Conservation (phyloP, 164 flowering plant species). For the Sedum album region DNA sequence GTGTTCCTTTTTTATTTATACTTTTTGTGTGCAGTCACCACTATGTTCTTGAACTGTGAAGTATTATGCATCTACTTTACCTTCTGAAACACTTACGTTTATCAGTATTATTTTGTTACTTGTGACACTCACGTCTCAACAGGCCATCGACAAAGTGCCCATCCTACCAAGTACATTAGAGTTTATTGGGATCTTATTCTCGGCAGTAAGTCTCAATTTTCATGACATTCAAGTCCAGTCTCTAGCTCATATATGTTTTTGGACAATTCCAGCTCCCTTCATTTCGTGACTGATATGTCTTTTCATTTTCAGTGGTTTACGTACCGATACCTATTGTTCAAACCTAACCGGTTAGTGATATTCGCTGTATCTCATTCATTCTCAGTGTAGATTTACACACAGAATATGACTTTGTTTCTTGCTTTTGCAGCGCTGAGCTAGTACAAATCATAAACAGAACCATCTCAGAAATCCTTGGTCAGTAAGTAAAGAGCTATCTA, state of each 20-base stretch:
- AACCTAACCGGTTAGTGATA: conserved; percentile 63
- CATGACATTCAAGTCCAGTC: background rate
- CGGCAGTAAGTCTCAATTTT: conserved; percentile 44
- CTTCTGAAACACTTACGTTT: background rate
- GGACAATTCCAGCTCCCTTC: background rate
- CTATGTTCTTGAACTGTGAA: background rate
- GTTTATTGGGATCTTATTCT: conserved; percentile 63
- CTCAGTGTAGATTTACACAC: background rate
- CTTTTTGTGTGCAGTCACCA: background rate
- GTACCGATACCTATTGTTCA: conserved; percentile 83
- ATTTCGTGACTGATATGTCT: background rate
- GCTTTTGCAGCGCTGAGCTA: conserved; percentile 59
- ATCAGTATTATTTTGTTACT: background rate
- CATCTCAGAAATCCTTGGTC: conserved; percentile 55
- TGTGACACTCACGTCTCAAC: background rate
- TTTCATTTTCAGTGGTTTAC: conserved; percentile 67
- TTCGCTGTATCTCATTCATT: background rate
- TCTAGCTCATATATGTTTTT: background rate
- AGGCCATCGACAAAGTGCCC: conserved; percentile 88
- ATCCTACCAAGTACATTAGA: conserved; percentile 58
- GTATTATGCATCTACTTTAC: background rate
- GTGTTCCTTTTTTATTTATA: conserved; percentile 10
- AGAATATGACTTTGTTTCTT: background rate
- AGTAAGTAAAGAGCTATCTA: conserved; percentile 22
- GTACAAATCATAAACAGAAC: conserved; percentile 39